These are phyloP conservation scores for Nigrospora osmanthi DNA, from an alignment of 2,329 filamentous ascomycete genomes.

Conservation along the genomic window DNA sequence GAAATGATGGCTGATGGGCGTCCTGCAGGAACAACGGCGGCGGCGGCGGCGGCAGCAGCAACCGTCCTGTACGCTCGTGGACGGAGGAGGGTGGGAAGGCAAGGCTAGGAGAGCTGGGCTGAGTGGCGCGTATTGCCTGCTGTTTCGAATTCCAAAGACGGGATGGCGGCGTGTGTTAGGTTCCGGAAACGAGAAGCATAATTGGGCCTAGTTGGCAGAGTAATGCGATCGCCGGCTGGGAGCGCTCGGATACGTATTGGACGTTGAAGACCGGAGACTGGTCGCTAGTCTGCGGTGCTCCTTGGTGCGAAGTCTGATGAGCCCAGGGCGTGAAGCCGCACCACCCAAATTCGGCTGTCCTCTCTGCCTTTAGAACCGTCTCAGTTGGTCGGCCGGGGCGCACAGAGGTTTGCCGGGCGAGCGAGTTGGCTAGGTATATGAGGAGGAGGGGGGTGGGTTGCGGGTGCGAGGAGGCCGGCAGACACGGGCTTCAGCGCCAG, in stretches of 20 bases:
- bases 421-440: neutral
- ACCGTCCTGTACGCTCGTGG: neutral
- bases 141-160: conserved; percentile 23
- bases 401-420: conserved; percentile 2
- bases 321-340: conserved; percentile 2
- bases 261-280: conserved; percentile 8
- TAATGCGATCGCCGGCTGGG: conserved; percentile 6
- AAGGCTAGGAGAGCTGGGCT: conserved; percentile 9
- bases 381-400: neutral
- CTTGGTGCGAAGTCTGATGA: conserved; percentile 8
- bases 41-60: conserved; percentile 7
- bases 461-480: neutral
- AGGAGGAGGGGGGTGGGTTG: neutral
- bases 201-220: conserved; percentile 13
- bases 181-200: conserved; percentile 23
- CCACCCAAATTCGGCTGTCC: conserved; percentile 4
- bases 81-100: conserved; percentile 16
- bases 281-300: conserved; percentile 5
- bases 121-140: conserved; percentile 10
- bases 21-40: conserved; percentile 12
- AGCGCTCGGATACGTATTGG: conserved; percentile 14
- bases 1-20: conserved; percentile 11
- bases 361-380: conserved; percentile 1
- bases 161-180: conserved; percentile 21
- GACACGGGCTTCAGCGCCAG: neutral